Evolutionary conservation across 179 eudicot genomes (phyloP).

Genomic region (Nepenthes alata): DNA sequence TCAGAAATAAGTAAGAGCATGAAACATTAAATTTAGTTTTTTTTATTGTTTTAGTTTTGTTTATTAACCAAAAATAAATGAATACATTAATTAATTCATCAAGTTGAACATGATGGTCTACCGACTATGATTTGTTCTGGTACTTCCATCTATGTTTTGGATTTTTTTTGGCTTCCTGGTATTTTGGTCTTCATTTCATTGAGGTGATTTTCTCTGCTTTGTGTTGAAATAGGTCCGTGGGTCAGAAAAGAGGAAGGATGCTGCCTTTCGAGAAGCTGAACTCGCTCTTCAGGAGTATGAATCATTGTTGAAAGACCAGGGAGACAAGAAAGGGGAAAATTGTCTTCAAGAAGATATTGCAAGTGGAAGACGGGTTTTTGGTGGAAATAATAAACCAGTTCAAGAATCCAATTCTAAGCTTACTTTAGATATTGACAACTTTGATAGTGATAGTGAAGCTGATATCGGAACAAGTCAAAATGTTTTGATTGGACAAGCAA

Average conservation of each 20-base stretch:
- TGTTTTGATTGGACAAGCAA: constrained; percentile 13
- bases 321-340: constrained; percentile 22
- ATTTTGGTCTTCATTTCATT: neutral
- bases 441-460: constrained; percentile 69
- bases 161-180: too few species aligned
- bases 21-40: too few species aligned
- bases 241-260: constrained; percentile 58
- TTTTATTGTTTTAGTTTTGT: too few species aligned
- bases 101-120: too few species aligned
- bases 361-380: constrained; percentile 83
- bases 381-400: constrained; percentile 37
- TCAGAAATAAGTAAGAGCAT: too few species aligned
- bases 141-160: too few species aligned
- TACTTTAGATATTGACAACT: constrained; percentile 44
- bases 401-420: constrained; percentile 20
- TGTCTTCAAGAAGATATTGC: constrained; percentile 19
- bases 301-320: constrained; percentile 36
- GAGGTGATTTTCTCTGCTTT: constrained; percentile 1
- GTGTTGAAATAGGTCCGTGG: constrained; percentile 60
- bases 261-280: constrained; percentile 77
- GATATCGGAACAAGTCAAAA: constrained; percentile 35
- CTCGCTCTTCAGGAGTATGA: constrained; percentile 72
- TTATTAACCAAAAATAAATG: too few species aligned
- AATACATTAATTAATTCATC: too few species aligned
- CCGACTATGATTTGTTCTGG: too few species aligned